These are phyloP conservation scores for Leishmania major DNA, from an alignment of 208 protist genomes.

Conservation along the genomic window DNA sequence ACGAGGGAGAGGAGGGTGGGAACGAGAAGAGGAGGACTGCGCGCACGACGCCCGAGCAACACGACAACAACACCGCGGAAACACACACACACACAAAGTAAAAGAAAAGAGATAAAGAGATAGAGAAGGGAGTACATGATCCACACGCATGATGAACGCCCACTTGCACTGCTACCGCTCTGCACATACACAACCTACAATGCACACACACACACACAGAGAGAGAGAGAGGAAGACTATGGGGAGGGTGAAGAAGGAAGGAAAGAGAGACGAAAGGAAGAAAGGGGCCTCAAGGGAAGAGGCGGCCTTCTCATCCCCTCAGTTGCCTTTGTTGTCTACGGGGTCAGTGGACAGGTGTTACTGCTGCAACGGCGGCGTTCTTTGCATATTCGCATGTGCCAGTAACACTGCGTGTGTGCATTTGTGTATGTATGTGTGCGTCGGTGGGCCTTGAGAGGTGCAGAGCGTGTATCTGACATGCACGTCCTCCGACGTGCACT, in stretches of 20 bases:
- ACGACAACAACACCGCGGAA: not conserved
- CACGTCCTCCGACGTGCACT: not conserved
- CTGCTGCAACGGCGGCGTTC: not conserved
- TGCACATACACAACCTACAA: constrained; percentile 5
- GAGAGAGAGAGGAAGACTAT: no score
- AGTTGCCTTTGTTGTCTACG: not conserved
- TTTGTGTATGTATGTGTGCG: no score
- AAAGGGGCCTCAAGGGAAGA: not conserved
- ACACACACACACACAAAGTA: not conserved
- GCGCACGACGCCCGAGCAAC: not conserved
- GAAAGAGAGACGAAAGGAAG: not conserved
- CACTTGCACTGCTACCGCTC: not conserved
- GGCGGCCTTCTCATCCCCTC: not conserved
- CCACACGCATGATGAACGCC: not conserved
- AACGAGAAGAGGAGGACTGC: not conserved
- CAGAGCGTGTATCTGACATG: not conserved
- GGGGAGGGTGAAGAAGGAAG: not conserved
- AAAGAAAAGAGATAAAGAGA: not conserved
- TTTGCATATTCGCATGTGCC: not conserved
- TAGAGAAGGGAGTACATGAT: not conserved
- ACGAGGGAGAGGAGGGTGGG: constrained; percentile 1
- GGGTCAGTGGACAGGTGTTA: not conserved
- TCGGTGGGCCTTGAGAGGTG: no score
- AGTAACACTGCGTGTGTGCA: not conserved
- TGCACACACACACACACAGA: not conserved